phyloP scores from a whole-genome alignment of 495 filamentous ascomycete genomes.

The Cryomyces minteri region DNA sequence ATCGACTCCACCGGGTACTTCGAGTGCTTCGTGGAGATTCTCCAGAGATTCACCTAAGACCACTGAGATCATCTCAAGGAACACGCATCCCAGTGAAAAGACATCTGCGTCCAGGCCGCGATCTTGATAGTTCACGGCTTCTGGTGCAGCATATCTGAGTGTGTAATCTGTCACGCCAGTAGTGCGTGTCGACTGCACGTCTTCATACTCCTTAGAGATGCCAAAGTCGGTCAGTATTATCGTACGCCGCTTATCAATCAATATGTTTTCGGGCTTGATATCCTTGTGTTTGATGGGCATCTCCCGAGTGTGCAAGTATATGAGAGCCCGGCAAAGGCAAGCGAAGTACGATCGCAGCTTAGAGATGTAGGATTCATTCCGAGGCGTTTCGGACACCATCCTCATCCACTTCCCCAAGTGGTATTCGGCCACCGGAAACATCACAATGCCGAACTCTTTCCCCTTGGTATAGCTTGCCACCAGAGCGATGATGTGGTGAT shows the following conservation, averaged over 20 bases:
- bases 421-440: neutral
- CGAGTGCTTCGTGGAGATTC: no score
- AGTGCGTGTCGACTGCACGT: neutral
- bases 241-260: conserved; percentile 13
- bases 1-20: no score
- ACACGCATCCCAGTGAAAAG: conserved; percentile 13
- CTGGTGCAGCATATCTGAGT: conserved; percentile 11
- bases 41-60: neutral
- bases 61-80: conserved; percentile 7
- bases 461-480: neutral
- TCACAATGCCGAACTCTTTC: neutral
- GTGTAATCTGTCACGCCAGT: conserved; percentile 4
- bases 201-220: conserved; percentile 7
- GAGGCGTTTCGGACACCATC: no score
- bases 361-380: neutral
- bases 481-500: neutral
- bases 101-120: conserved; percentile 10
- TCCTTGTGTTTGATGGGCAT: conserved; percentile 20
- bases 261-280: conserved; percentile 27
- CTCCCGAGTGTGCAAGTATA: conserved; percentile 19
- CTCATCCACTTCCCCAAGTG: conserved; percentile 3
- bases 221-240: conserved; percentile 27
- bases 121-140: conserved; percentile 2
- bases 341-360: conserved; percentile 3
- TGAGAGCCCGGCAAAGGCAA: conserved; percentile 7